phyloP scores from a whole-genome alignment of 768 basidiomycete species.

The Pleurotus salmoneostramineus region DNA sequence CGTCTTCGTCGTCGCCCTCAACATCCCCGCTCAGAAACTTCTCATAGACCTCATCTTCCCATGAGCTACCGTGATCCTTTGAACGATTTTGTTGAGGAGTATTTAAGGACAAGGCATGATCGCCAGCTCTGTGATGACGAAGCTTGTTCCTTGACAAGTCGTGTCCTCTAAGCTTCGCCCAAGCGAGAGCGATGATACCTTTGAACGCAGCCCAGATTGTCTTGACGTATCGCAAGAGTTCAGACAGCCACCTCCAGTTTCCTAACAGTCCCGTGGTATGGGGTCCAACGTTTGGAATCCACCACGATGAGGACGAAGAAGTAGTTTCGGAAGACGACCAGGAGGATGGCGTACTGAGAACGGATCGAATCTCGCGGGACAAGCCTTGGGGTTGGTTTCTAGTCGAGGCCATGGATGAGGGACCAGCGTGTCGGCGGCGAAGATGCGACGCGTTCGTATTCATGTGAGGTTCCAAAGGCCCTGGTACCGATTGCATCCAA shows the following conservation, averaged over 20 bases:
- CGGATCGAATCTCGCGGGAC: not conserved
- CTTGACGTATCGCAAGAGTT: not conserved
- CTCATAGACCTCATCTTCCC: slow-evolving; percentile 41
- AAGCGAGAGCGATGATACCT: slow-evolving; percentile 9
- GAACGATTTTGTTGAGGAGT: not conserved
- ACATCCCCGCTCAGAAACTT: slow-evolving; percentile 61
- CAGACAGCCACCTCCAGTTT: not conserved
- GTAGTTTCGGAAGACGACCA: not conserved
- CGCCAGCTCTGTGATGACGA: slow-evolving; percentile 8
- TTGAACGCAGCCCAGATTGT: not conserved
- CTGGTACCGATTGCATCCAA: slow-evolving; percentile 17
- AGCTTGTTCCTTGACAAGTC: slow-evolving; percentile 10
- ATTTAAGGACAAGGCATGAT: slow-evolving; percentile 19
- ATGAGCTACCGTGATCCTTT: slow-evolving; percentile 18
- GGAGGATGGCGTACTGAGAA: slow-evolving; percentile 10
- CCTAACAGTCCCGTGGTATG: not conserved
- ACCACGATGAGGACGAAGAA: slow-evolving; percentile 1
- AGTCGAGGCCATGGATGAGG: not conserved
- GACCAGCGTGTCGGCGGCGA: slow-evolving; percentile 6
- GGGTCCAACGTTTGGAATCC: slow-evolving; percentile 8
- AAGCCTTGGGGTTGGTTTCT: not conserved
- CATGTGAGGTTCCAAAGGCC: not conserved
- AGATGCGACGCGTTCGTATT: slow-evolving; percentile 7
- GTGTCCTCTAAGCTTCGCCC: slow-evolving; percentile 4
- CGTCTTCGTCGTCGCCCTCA: slow-evolving; percentile 30